Base-by-base conservation (phyloP, 1,139 yeast species). In the Hanseniaspora uvarum region DNA sequence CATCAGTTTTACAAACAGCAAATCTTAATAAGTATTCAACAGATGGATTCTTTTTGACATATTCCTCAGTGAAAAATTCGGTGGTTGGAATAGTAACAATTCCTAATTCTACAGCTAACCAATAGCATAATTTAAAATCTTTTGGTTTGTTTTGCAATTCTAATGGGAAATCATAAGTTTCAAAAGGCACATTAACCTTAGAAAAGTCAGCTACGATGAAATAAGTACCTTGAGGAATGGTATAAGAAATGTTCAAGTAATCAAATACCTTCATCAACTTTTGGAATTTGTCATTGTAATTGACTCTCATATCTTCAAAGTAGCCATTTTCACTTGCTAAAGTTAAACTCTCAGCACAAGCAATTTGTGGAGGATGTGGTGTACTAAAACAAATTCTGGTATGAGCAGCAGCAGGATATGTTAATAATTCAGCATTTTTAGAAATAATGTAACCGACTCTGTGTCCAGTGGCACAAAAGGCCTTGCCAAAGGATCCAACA, bases 391-490 rank as follows among this genome's bases (percentile, higher is more conserved):
- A 85, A 60, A 89, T 87, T 69, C 98, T 79, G 1, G 96, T 87
- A 68, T 92, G 96, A 1, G 97, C 98, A 36, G 86, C 80, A 10
- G 88, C 77, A 3, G 83, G 95, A 65, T 85, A 86, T 60, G 83
- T 80, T 63, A 92, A 75, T 61, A 89, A 73, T 26, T 83, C 83
- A n/a, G 86, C 76, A 53, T 86, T 83, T 47, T 59, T 46, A 6
- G 96, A 97, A 59, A 89, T 83, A 39, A 89, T 77, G 92, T 94
- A 92, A 53, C 98, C 98, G 54, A 92, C 79, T 72, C 98, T 81
- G 96, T 97, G 92, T 55, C 98, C 98, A 26, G 98, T 92, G 41
- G 96, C 96, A 26, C 96, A 95, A 72, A 92, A 92, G 0, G 95
- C 82, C 70, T 92, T 92, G 57, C 98, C 98, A 5, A 96, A 98